Base-by-base conservation (phyloP, 805 yeast genomes). In the Spathaspora gorwiae region DNA sequence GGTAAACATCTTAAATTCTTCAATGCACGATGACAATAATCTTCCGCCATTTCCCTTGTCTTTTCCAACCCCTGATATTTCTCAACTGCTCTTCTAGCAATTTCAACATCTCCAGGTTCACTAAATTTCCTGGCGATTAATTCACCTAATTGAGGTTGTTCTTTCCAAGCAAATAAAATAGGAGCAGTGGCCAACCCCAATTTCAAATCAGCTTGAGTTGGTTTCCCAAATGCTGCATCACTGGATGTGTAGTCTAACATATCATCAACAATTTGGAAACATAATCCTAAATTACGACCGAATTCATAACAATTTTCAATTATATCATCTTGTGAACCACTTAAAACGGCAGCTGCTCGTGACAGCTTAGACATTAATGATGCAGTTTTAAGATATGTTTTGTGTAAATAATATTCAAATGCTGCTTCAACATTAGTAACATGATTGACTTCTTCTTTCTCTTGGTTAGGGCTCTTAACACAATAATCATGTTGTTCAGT, bases 181-280 rank as follows among this genome's bases (percentile, higher is more conserved):
- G 99, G 99, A 0, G 97, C 98, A 0, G 99, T 94, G 1, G 98
- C 98, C 54, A 94, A 76, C 0, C 99, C 99, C 37, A 94, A 73
- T 62, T 90, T 81, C 54, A 94, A 75, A 67, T 94, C 99, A 4
- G 97, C 97, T 55, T 94, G 96, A 7, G 96, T 84, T 2, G 99
- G 98, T 64, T 94, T 94, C 33, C 99, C 99, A 47, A 94, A 70
- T 42, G 87, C 81, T 36, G 79, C 80, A 14, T 88, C 87, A 29
- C 90, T 81, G n/a, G 89, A 83, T 0, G 97, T 89, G 64, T 88
- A 94, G 66, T 94, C 99, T 52, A 94, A 76, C 83, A 92, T 82
- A 65, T 94, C 99, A 66, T 94, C 99, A 14, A 94, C 95, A 47
- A 94, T 77, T 68, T 92, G 99, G 77, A 94, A 94, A 61, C 97